Evolutionary conservation across 352 stramenopile genomes (phyloP), one percentile per base, ranked within the genome.

Genomic region (Globisporangium heterothallicum): DNA sequence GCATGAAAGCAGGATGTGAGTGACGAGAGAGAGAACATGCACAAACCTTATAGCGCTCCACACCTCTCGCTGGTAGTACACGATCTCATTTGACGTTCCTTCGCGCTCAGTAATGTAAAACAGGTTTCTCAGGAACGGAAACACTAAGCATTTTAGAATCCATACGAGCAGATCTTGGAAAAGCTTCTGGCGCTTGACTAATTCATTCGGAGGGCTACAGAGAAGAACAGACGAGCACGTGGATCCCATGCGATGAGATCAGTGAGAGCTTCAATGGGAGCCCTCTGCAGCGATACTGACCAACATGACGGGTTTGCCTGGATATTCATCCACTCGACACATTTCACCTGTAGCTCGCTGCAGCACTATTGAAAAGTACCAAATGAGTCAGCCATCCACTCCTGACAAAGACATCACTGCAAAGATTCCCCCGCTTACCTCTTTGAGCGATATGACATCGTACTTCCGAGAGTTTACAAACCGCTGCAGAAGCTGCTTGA

Each of bases 101-200:
- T 92, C 82, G 2, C 59, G 45, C 36, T 89, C 78, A 1, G 82
- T 92, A 46, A 88, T 75, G 59, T 87, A 92, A 61, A 89, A 91
- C 42, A 81, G 53, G 29, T 69, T 78, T 8, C 68, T 71, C 24
- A 92, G 41, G 3, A 88, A 30, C 6, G 82, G 77, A 21, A 84
- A 87, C 0, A 86, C 64, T 7, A 92, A 38, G 2, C 53, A 58
- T 7, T 52, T 66, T 12, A 73, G 51, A 1, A 78, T 19, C 74
- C 70, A 88, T 8, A 55, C 49, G 9, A 88, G 30, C 10, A 89
- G 27, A 8, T 73, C 44, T 8, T 59, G 40, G 5, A 86, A 61
- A 0, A 88, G 58, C 36, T 70, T 35, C 5, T 64, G 65, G 4
- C 78, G 64, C 29, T 81, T 81, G 9, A 50, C 24, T 6, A 64